phyloP scores from a whole-genome alignment of 768 basidiomycete genomes.

The Ramaria sp. region DNA sequence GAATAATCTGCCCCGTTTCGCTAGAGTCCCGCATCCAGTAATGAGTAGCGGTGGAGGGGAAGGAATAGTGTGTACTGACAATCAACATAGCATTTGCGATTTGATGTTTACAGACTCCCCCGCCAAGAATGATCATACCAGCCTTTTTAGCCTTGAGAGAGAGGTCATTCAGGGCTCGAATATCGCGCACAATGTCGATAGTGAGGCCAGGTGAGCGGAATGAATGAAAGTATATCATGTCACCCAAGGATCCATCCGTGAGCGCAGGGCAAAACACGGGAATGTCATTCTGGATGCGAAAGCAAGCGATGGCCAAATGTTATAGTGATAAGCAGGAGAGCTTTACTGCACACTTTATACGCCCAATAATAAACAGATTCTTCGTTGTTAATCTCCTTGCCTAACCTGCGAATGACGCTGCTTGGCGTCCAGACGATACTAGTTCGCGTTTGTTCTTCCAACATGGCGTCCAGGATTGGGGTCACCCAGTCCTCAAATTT shows the following conservation, averaged over 20 bases:
- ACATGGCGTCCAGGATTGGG: slow-evolving; percentile 85
- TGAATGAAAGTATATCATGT: slow-evolving; percentile 99
- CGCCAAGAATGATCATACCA: slow-evolving; percentile 96
- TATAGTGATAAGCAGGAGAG: slow-evolving; percentile 10
- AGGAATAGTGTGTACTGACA: slow-evolving; percentile 33
- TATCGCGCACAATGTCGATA: slow-evolving; percentile 92
- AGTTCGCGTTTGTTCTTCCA: slow-evolving; percentile 69
- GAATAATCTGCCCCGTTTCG: slow-evolving; percentile 97
- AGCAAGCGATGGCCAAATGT: neutral
- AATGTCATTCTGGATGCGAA: slow-evolving; percentile 72
- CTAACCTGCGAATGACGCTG: slow-evolving; percentile 82
- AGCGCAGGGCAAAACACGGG: slow-evolving; percentile 98
- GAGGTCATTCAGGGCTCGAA: slow-evolving; percentile 83
- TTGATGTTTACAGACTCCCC: slow-evolving; percentile 98
- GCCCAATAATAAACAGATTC: slow-evolving; percentile 99
- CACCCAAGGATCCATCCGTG: slow-evolving; percentile 95
- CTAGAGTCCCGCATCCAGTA: slow-evolving; percentile 30
- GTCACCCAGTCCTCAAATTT: slow-evolving; percentile 99
- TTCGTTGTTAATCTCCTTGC: slow-evolving; percentile 95
- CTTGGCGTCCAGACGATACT: slow-evolving; percentile 87
- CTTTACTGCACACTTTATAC: slow-evolving; percentile 68
- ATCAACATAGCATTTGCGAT: slow-evolving; percentile 99
- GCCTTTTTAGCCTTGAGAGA: slow-evolving; percentile 83
- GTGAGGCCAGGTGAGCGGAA: slow-evolving; percentile 78
- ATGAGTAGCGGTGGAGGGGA: neutral